Conservation (phyloP, 805 yeast species). For the Hanseniaspora meyeri region DNA sequence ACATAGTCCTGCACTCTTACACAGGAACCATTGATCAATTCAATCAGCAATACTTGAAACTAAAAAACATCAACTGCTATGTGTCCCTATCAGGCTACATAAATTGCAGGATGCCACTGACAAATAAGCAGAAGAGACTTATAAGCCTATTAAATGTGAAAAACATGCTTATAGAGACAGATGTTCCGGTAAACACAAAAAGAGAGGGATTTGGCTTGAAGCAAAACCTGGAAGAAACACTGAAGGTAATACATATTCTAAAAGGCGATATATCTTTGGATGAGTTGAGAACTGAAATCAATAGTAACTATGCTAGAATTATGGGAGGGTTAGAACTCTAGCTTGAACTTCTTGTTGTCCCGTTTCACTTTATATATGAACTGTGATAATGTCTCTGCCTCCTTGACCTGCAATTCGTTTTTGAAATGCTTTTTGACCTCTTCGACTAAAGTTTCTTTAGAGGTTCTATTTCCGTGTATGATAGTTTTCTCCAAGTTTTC, state of each 20-base stretch:
- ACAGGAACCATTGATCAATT: conserved; percentile 71
- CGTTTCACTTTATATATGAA: conserved; percentile 77
- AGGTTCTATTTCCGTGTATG: conserved; percentile 28
- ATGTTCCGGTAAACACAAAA: conserved; percentile 21
- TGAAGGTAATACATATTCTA: background rate
- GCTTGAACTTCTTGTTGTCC: conserved; percentile 38
- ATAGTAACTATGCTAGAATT: background rate
- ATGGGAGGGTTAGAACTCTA: conserved; percentile 23
- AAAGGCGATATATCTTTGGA: background rate
- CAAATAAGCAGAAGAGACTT: conserved; percentile 24
- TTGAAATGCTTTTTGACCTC: conserved; percentile 59
- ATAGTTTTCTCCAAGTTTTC: conserved; percentile 3
- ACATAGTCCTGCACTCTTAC: conserved; percentile 68
- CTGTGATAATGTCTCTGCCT: conserved; percentile 75
- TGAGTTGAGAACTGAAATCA: background rate
- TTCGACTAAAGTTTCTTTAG: conserved; percentile 48
- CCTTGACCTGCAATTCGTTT: conserved; percentile 44
- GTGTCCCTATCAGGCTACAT: conserved; percentile 25
- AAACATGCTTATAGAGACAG: conserved; percentile 42
- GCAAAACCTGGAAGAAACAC: background rate
- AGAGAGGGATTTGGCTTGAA: conserved; percentile 10
- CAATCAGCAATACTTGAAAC: conserved; percentile 25
- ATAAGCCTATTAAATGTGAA: conserved; percentile 28
- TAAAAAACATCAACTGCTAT: conserved; percentile 23
- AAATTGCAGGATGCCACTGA: conserved; percentile 14